Evolutionary conservation across 768 basidiomycete species (phyloP).

Genomic region (Mycena albidolilacea): DNA sequence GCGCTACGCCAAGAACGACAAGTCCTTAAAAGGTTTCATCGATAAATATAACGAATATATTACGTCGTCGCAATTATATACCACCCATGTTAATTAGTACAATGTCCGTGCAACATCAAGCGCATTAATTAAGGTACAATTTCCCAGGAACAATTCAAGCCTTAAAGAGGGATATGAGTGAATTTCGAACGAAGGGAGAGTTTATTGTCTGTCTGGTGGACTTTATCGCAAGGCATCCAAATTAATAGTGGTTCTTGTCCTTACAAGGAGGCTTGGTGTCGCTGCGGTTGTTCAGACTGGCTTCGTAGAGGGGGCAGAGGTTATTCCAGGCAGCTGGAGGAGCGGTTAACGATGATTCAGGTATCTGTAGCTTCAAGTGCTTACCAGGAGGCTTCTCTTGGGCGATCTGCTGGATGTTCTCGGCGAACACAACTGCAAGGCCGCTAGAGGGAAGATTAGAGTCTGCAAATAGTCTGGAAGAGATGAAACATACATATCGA

Average conservation of each 20-base stretch:
- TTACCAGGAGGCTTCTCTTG: conserved; percentile 29
- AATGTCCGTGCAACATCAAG: too few species aligned
- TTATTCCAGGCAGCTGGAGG: conserved; percentile 37
- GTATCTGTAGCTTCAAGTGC: neutral
- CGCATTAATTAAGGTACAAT: neutral
- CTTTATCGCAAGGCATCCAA: neutral
- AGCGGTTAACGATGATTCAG: neutral
- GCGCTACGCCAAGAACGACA: too few species aligned
- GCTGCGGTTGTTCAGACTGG: neutral
- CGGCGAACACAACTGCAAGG: conserved; percentile 41
- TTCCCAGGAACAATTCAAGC: neutral
- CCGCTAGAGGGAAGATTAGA: conserved; percentile 30
- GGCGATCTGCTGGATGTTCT: conserved; percentile 25
- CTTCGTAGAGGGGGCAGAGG: conserved; percentile 44
- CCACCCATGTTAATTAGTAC: too few species aligned
- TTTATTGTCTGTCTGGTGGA: neutral
- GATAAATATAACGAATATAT: too few species aligned
- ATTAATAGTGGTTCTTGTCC: neutral
- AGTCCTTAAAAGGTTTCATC: too few species aligned
- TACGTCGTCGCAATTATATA: too few species aligned
- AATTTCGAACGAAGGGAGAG: conserved; percentile 5
- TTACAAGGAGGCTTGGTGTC: neutral
- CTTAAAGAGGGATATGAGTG: neutral
- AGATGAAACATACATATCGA: conserved; percentile 47
- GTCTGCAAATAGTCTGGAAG: conserved; percentile 41